A percentile compares a stretch with the other conserved stretches of the same genome.
Evolutionary conservation across 2,329 filamentous ascomycete species (phyloP).

Genomic region (Cercospora berteroae): DNA sequence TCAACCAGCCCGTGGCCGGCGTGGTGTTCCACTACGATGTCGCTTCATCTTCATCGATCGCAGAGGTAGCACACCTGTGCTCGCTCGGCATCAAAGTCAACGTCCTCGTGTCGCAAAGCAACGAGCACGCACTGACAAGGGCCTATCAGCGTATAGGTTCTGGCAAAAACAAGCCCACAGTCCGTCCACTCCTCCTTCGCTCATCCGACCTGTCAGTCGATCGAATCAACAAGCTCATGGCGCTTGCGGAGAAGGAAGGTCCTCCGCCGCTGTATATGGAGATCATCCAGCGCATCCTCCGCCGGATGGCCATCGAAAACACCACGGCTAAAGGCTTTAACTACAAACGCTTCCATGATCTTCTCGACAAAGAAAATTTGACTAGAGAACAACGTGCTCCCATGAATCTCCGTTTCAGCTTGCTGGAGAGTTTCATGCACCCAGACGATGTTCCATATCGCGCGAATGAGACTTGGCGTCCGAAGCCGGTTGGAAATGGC

Average conservation of each 20-base stretch:
- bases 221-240: constrained; percentile 58
- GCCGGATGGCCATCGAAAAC: constrained; percentile 52
- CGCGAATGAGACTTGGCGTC: neutral
- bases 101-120: constrained; percentile 54
- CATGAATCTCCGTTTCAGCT: constrained; percentile 60
- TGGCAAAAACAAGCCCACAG: constrained; percentile 43
- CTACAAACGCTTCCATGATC: constrained; percentile 50
- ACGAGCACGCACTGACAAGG: constrained; percentile 43
- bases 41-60: constrained; percentile 51
- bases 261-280: constrained; percentile 56
- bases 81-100: constrained; percentile 49
- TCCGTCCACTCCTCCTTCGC: constrained; percentile 49
- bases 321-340: constrained; percentile 43
- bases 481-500: neutral
- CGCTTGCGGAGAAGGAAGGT: constrained; percentile 43
- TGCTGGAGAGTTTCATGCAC: constrained; percentile 63
- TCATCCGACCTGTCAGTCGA: constrained; percentile 50
- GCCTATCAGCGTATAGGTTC: constrained; percentile 44
- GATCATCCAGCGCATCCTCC: constrained; percentile 55
- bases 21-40: constrained; percentile 60
- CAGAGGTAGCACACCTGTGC: constrained; percentile 58
- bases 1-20: constrained; percentile 56
- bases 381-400: constrained; percentile 52
- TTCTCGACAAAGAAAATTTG: constrained; percentile 44
- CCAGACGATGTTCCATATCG: constrained; percentile 9